These are phyloP conservation scores for Aspergillus bridgeri DNA, from an alignment of 495 filamentous ascomycete genomes.

Conservation along the genomic window DNA sequence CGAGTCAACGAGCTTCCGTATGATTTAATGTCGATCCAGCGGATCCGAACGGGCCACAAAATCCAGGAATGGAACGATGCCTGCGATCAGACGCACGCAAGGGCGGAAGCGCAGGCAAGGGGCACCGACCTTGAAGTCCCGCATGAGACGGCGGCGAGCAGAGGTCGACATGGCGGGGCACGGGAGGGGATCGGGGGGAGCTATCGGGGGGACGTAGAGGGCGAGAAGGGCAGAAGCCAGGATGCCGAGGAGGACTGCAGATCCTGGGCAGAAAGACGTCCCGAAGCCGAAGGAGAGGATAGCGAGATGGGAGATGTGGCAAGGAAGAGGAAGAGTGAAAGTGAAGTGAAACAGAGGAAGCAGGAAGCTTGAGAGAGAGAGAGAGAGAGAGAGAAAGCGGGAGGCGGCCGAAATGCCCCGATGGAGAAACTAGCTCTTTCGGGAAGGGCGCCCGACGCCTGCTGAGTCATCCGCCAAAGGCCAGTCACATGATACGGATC, in stretches of 20 bases:
- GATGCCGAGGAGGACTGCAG: background rate
- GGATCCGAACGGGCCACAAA: background rate
- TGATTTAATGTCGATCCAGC: background rate
- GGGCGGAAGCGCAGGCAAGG: background rate
- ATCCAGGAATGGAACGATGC: background rate
- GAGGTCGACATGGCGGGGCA: slow-evolving; percentile 75
- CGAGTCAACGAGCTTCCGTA: background rate
- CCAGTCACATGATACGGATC: background rate
- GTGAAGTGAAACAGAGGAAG: background rate
- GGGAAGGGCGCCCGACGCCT: background rate
- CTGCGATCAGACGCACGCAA: background rate
- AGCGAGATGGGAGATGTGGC: no score
- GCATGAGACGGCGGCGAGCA: slow-evolving; percentile 91
- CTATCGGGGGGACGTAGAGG: slow-evolving; percentile 11
- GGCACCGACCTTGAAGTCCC: slow-evolving; percentile 87
- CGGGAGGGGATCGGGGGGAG: slow-evolving; percentile 5
- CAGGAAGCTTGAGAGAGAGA: background rate
- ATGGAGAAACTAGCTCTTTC: slow-evolving; percentile 20
- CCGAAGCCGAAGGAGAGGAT: no score
- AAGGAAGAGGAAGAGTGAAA: background rate
- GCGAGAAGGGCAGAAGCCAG: background rate
- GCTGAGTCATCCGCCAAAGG: background rate
- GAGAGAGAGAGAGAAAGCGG: slow-evolving; percentile 8
- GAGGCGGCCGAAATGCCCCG: slow-evolving; percentile 18
- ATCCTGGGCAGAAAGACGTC: background rate